Conservation (phyloP, 129 eudicot species). For the Scalesia atractyloides region DNA sequence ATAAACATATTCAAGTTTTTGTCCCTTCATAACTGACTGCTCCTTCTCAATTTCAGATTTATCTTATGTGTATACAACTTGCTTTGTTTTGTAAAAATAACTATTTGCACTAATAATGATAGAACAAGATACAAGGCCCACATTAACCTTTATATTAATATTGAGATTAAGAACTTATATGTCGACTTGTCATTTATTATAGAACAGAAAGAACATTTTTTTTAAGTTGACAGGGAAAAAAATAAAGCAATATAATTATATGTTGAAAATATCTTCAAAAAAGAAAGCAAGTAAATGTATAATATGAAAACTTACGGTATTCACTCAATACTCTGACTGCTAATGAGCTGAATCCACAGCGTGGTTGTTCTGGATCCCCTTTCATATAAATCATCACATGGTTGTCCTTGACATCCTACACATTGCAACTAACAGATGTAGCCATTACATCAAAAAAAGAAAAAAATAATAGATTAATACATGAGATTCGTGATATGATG, state of each 20-base stretch:
- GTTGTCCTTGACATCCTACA: conserved; percentile 91
- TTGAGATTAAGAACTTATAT: not conserved
- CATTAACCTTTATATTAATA: not conserved
- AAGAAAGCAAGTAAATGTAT: not conserved
- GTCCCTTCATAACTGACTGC: not conserved
- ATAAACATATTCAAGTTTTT: not conserved
- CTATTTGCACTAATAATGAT: not conserved
- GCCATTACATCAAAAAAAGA: not conserved
- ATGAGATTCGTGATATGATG: not conserved
- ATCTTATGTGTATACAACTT: not conserved
- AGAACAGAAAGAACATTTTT: not conserved
- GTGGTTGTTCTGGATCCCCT: conserved; percentile 93
- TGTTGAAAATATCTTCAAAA: not conserved
- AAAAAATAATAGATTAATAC: conserved; percentile 4
- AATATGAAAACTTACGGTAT: conserved; percentile 61
- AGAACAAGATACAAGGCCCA: not conserved
- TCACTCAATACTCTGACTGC: conserved; percentile 89
- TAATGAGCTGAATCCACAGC: conserved; percentile 96
- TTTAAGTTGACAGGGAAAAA: not conserved
- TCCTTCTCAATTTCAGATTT: not conserved
- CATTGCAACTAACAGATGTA: conserved; percentile 21
- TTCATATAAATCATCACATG: conserved; percentile 97
- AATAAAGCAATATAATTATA: not conserved
- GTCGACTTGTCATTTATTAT: not conserved
- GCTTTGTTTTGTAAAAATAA: not conserved